Evolutionary conservation across 176 grass and related monocot genomes (phyloP).

Genomic region (Paspalum vaginatum): DNA sequence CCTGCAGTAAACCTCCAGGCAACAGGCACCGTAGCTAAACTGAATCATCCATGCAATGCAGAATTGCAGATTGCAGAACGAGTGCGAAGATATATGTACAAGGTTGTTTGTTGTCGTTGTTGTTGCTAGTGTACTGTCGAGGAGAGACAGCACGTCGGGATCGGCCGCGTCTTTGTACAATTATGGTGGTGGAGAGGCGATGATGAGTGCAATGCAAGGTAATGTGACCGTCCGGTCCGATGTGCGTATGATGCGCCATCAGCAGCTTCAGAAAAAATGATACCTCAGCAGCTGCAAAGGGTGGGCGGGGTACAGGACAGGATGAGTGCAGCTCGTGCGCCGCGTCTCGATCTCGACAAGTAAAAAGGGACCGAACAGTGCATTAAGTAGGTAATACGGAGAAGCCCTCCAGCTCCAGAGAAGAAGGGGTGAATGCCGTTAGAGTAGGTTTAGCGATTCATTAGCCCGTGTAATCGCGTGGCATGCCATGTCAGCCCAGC

Average conservation of each 20-base stretch:
- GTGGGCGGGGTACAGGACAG: too few relatives aligned
- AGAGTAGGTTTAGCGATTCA: not conserved
- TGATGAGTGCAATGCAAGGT: slow-evolving; percentile 49
- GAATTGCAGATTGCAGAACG: not conserved
- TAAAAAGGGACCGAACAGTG: not conserved
- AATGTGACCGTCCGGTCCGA: not conserved
- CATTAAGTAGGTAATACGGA: not conserved
- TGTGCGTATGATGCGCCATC: not conserved
- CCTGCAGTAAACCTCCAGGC: too few relatives aligned
- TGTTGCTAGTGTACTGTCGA: slow-evolving; percentile 32
- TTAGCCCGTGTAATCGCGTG: not conserved
- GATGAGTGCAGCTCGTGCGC: not conserved
- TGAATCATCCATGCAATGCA: too few relatives aligned
- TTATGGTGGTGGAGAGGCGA: not conserved
- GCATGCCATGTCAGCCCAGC: not conserved
- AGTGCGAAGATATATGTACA: not conserved
- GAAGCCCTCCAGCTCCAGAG: not conserved
- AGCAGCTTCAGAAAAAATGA: not conserved
- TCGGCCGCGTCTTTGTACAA: slow-evolving; percentile 29
- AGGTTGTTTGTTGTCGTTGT: not conserved
- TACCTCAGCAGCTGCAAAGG: not conserved
- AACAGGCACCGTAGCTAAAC: too few relatives aligned
- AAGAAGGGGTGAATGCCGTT: not conserved
- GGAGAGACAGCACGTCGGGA: slow-evolving; percentile 50
- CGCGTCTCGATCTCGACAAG: not conserved